Evolutionary conservation across 2,329 filamentous ascomycete genomes (phyloP), one percentile per base, ranked within the genome.

Genomic region (Phyllosticta capitalensis): DNA sequence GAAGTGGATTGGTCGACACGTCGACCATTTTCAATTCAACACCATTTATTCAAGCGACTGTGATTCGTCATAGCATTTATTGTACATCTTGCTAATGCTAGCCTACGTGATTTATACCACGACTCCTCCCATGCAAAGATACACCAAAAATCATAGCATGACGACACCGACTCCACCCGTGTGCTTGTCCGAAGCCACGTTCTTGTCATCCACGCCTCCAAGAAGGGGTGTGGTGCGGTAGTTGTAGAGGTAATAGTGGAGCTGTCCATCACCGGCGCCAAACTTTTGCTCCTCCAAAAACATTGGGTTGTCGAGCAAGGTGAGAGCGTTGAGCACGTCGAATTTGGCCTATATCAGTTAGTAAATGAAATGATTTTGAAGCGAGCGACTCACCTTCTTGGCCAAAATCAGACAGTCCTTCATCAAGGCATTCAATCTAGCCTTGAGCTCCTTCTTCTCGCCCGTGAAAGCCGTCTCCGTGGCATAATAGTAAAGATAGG

Each of bases 191-290:
- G 96, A 92, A 48, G 92, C 79, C 66, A 84, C 77, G 71, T 95
- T 95, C 68, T 82, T 84, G 67, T 82, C 81, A 72, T 96, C 86
- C 51, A 97, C 85, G 21, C 94, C 94, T 54, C 94, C 92, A 0
- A 84, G 78, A 67, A 99, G 88, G n/a, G 86, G 85, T 62, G 89
- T 86, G 12, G 90, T 89, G 60, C 90, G 85, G 79, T 96, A 99
- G 76, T 99, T 99, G 81, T 95, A 99, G 30, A 99, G 79, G 74
- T 99, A 99, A 76, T 92, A 99, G 74, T 99, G 91, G 67, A 99
- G 79, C 72, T 94, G 90, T 53, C 94, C 94, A 72, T 99, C 94
- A 30, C 94, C 94, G 5, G 88, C 86, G 52, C 92, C 94, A 68
- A 96, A 99, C 74, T 95, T 95, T 70, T 96, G 90, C 65, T 96